phyloP scores from a whole-genome alignment of 2,329 filamentous ascomycete species.

The Sporothrix brunneoviolacea region DNA sequence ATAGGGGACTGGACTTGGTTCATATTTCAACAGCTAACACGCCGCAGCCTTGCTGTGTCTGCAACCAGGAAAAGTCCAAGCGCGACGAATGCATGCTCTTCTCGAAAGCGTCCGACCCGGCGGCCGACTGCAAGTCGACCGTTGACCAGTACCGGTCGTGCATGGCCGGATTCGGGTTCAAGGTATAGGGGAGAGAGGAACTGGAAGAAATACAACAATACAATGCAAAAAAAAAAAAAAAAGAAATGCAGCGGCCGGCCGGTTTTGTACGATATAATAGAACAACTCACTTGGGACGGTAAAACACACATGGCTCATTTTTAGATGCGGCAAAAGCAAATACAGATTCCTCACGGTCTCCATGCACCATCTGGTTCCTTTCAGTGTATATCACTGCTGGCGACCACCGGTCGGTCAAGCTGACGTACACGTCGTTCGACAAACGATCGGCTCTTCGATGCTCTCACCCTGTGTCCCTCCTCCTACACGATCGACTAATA shows the following conservation, averaged over 20 bases:
- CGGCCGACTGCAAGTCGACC: conserved; percentile 73
- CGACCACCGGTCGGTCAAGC: too few relatives aligned
- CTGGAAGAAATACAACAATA: background rate
- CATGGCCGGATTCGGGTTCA: conserved; percentile 91
- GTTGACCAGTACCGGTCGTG: conserved; percentile 84
- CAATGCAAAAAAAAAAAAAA: background rate
- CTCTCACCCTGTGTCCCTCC: background rate
- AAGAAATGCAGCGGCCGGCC: background rate
- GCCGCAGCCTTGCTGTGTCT: conserved; percentile 86
- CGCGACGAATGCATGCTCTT: conserved; percentile 99
- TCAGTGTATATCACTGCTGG: too few relatives aligned
- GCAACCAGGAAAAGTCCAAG: conserved; percentile 85
- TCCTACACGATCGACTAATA: too few relatives aligned
- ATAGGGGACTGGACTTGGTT: background rate
- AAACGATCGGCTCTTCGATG: background rate
- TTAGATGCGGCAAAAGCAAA: background rate
- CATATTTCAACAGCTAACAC: background rate
- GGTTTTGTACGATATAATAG: conserved; percentile 10
- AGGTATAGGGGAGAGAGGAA: conserved; percentile 39
- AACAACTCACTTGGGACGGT: background rate
- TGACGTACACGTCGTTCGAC: too few relatives aligned
- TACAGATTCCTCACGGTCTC: conserved; percentile 5
- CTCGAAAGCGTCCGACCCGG: conserved; percentile 74
- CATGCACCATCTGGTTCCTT: too few relatives aligned
- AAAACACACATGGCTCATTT: background rate